phyloP scores from a whole-genome alignment of 768 basidiomycete genomes.

The Tulasnella sp. region DNA sequence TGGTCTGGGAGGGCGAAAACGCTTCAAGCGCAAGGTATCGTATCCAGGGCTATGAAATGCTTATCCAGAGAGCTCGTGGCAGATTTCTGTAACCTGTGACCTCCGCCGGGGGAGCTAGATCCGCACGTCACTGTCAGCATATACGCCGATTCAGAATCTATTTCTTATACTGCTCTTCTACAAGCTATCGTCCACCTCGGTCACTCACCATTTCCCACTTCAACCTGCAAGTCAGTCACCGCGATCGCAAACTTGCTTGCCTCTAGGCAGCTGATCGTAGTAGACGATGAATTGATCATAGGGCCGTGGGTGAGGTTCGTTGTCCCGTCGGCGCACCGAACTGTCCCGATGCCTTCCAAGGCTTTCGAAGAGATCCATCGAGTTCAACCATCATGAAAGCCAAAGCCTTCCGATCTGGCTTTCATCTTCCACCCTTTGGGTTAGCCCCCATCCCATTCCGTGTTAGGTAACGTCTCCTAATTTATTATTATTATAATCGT shows the following conservation, averaged over 20 bases:
- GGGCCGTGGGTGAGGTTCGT: constrained; percentile 14
- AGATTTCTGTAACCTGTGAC: neutral
- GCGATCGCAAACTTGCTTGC: constrained; percentile 32
- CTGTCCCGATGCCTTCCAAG: no score
- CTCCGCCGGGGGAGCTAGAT: neutral
- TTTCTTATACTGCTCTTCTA: constrained; percentile 18
- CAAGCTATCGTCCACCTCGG: constrained; percentile 19
- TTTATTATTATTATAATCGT: no score
- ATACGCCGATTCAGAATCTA: constrained; percentile 25
- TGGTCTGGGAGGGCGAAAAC: no score
- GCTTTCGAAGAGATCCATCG: no score
- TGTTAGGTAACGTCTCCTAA: constrained; percentile 16
- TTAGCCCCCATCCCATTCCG: constrained; percentile 23
- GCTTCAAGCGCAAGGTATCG: no score
- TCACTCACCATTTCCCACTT: constrained; percentile 28
- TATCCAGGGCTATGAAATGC: no score
- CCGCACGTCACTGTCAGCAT: constrained; percentile 13
- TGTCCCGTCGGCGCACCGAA: no score
- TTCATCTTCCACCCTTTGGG: no score
- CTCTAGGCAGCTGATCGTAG: constrained; percentile 17
- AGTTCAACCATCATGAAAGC: no score
- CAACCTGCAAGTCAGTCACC: constrained; percentile 28
- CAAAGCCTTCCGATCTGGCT: no score
- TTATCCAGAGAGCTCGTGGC: no score
- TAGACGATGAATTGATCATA: constrained; percentile 20